Evolutionary conservation across 495 filamentous ascomycete genomes (phyloP), one percentile per base, ranked within the genome.

Genomic region (Amphirosellinia nigrospora): DNA sequence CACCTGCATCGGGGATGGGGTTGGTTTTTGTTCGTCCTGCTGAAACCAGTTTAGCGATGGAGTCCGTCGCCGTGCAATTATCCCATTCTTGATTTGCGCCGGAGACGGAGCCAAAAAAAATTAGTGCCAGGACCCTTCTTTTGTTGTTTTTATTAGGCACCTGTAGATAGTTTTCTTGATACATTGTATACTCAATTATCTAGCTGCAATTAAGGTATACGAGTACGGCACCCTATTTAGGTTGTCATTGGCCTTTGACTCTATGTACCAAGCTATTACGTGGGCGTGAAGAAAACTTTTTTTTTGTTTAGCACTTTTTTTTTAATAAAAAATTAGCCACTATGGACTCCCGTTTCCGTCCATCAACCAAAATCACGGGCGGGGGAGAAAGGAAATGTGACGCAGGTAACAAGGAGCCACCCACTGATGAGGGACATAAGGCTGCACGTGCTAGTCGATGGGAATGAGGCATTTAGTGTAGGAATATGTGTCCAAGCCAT

Each of bases 401-500:
- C 32, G 55, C 30, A 38, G 55, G 55, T 34, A 58, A 58, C 55
- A 11, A 53, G 19, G 28, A 53, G 23, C 50, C 50, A 32, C 28
- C 50, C 50, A 53, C 26, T 61, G 36, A 61, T 39, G 41, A n/a
- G 58, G 5, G 21, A 41, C 10, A 28, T 32, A 60, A 32, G 56
- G 36, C 34, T 60, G 56, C 56, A 61, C n/a, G 36, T 39, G 21
- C 15, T 61, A 8, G 36, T 61, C 11, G 58, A 41, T 23, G 21
- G 58, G 3, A 10, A 61, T 61, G 58, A 61, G 58, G 58, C 58
- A 61, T 61, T 61, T 61, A 34, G 6, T 28, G n/a, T 9, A 23
- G 3, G n/a, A 23, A 23, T 13, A 21, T 6, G 23, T 43, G 36
- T 34, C 36, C 58, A 41, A 26, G 58, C 36, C 36, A 41, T 39